Evolutionary conservation across 2,329 filamentous ascomycete genomes (phyloP).

Genomic region (Elsinoe perseae): DNA sequence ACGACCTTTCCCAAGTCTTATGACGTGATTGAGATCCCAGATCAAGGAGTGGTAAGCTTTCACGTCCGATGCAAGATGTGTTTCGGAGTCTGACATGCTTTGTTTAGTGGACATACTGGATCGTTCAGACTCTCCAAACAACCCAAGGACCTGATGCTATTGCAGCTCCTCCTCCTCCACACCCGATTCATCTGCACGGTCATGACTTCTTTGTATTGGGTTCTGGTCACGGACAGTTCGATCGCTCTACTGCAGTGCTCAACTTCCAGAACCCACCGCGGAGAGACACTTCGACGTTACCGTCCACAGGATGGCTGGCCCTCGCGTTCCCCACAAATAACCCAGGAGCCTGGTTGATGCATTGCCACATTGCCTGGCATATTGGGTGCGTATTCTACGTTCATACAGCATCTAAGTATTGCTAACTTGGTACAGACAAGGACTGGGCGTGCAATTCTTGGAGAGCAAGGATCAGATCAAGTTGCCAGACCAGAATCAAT

Average conservation of each 20-base stretch:
- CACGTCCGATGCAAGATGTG: neutral
- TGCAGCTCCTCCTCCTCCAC: constrained; percentile 18
- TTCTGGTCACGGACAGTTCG: constrained; percentile 23
- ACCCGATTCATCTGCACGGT: constrained; percentile 25
- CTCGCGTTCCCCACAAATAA: constrained; percentile 47
- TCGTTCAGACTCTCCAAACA: constrained; percentile 37
- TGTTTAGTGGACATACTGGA: constrained; percentile 44
- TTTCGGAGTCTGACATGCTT: too few relatives aligned
- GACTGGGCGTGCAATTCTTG: constrained; percentile 49
- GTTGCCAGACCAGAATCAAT: constrained; percentile 23
- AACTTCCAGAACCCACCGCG: constrained; percentile 39
- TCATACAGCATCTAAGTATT: neutral
- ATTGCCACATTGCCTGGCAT: constrained; percentile 53
- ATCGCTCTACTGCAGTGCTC: constrained; percentile 25
- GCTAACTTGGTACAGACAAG: constrained; percentile 29
- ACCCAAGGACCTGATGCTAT: constrained; percentile 6
- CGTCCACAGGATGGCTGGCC: constrained; percentile 40
- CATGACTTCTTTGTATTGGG: constrained; percentile 32
- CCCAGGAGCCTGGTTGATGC: constrained; percentile 48
- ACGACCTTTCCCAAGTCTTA: constrained; percentile 33
- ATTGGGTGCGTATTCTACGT: constrained; percentile 35
- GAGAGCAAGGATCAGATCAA: constrained; percentile 34
- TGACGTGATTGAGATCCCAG: constrained; percentile 37
- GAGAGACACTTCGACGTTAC: constrained; percentile 43
- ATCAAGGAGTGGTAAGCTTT: constrained; percentile 23